Evolutionary conservation across 345 rosid genomes (phyloP).

Genomic region (Eucalyptus pauciflora): DNA sequence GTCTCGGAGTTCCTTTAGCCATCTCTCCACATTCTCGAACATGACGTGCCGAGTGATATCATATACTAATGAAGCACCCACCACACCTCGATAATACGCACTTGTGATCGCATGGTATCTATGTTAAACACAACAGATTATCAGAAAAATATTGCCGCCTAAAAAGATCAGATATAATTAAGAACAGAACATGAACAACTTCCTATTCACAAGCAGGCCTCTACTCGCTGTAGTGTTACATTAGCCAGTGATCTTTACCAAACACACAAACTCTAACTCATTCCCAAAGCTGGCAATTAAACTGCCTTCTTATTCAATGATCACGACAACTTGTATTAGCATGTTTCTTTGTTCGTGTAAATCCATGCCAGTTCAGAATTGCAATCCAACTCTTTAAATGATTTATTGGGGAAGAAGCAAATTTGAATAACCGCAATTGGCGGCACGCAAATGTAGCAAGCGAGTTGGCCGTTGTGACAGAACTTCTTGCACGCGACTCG

Average conservation of each 20-base stretch:
- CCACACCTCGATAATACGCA: slow-evolving; percentile 86
- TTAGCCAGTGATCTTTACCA: neutral
- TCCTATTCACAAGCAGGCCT: neutral
- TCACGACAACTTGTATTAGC: neutral
- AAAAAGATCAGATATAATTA: neutral
- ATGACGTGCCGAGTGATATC: slow-evolving; percentile 84
- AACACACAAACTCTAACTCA: neutral
- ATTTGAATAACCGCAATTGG: neutral
- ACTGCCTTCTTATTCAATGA: neutral
- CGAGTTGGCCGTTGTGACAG: no score
- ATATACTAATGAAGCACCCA: slow-evolving; percentile 73
- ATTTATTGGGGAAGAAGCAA: neutral
- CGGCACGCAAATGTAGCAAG: neutral
- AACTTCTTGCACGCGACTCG: neutral
- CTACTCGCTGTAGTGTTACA: neutral
- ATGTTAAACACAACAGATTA: neutral
- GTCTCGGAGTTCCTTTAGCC: slow-evolving; percentile 84
- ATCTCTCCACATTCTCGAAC: slow-evolving; percentile 78
- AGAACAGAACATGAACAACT: neutral
- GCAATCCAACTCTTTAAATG: neutral
- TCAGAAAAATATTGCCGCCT: neutral
- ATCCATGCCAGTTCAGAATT: neutral
- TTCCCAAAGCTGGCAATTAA: neutral
- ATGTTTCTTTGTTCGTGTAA: neutral
- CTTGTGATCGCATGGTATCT: slow-evolving; percentile 89